Percentiles rank a stretch among this genome's conserved stretches.
Evolutionary conservation across 2,329 filamentous ascomycete species (phyloP).

Genomic region (Endocalyx cinctus): DNA sequence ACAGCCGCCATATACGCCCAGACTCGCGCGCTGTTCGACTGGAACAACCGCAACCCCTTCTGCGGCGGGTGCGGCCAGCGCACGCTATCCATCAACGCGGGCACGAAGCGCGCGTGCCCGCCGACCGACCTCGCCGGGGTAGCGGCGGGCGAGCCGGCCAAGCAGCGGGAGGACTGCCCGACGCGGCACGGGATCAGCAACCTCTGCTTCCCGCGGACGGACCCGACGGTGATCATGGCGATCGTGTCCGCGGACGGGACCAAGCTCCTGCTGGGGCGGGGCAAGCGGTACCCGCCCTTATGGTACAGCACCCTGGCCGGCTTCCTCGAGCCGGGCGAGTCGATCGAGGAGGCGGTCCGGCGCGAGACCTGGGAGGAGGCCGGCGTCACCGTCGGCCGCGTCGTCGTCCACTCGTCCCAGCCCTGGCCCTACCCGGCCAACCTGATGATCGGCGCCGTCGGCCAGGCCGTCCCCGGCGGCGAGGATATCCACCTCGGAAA

Average conservation of each 20-base stretch:
- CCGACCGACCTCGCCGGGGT: conserved; percentile 57
- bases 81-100: conserved; percentile 73
- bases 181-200: conserved; percentile 86
- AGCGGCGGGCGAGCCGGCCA: conserved; percentile 33
- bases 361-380: conserved; percentile 85
- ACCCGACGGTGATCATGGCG: conserved; percentile 93
- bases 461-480: conserved; percentile 71
- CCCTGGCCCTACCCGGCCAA: conserved; percentile 85
- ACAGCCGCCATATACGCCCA: conserved; percentile 86
- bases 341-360: conserved; percentile 77
- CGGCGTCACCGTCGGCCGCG: conserved; percentile 69
- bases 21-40: conserved; percentile 82
- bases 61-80: conserved; percentile 83
- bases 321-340: conserved; percentile 82
- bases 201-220: conserved; percentile 84
- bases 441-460: conserved; percentile 83
- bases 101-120: conserved; percentile 77
- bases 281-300: conserved; percentile 74
- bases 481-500: conserved; percentile 80
- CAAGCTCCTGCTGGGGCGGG: conserved; percentile 76
- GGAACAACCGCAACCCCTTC: conserved; percentile 90
- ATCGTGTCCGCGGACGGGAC: conserved; percentile 77
- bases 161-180: conserved; percentile 64
- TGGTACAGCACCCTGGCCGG: conserved; percentile 90
- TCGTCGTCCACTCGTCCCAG: conserved; percentile 78